phyloP scores from a whole-genome alignment of 2,329 filamentous ascomycete species.

The Aureobasidium melanogenum region DNA sequence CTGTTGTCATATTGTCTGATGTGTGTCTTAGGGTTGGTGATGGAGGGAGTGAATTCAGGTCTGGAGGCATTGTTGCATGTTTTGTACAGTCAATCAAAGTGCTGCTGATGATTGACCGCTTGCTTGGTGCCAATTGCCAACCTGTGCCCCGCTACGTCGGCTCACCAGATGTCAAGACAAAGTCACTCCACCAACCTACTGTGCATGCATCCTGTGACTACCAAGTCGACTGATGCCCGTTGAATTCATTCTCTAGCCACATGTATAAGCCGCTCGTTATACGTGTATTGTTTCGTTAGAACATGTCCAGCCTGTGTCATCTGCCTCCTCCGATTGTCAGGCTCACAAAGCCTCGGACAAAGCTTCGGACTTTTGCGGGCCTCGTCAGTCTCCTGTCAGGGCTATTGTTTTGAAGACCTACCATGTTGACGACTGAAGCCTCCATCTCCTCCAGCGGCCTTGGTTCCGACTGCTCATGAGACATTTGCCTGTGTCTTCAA shows the following conservation, averaged over 20 bases:
- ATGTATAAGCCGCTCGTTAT: background rate
- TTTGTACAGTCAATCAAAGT: background rate
- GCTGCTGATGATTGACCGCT: background rate
- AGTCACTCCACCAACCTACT: background rate
- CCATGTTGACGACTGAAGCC: background rate
- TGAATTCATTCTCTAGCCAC: background rate
- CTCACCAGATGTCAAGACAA: background rate
- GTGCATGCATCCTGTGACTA: background rate
- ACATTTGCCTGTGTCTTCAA: background rate
- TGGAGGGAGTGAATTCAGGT: conserved; percentile 51
- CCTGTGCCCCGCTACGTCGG: background rate
- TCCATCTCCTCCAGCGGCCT: background rate
- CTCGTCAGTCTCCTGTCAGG: background rate
- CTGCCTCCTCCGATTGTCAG: background rate
- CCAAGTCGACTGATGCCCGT: background rate
- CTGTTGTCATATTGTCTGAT: background rate
- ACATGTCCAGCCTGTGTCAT: background rate
- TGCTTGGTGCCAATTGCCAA: background rate
- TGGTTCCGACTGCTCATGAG: background rate
- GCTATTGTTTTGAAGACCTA: background rate
- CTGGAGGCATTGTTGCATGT: conserved; percentile 42
- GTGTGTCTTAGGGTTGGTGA: conserved; percentile 29
- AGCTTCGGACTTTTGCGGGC: background rate
- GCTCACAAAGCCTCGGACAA: background rate
- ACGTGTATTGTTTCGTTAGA: background rate